A percentile compares a stretch with the other conserved stretches of the same genome.
These are phyloP conservation scores for Lignosus rhinocerotis DNA, from an alignment of 1,284 basidiomycete genomes.

Conservation along the genomic window DNA sequence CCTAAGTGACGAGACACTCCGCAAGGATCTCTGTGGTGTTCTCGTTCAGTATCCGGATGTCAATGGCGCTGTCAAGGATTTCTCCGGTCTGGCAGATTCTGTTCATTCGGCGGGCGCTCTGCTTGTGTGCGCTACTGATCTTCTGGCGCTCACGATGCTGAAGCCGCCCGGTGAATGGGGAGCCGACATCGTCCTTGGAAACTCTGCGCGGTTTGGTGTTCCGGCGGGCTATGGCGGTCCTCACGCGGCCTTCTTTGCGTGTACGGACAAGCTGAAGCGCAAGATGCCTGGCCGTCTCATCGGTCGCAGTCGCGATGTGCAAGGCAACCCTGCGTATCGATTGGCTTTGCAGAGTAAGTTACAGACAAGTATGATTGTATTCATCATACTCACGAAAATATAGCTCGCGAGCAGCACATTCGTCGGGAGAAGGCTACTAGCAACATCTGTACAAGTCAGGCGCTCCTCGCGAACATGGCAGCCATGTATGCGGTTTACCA, in stretches of 20 bases:
- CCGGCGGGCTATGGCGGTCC: slow-evolving; percentile 90
- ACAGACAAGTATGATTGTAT: background rate
- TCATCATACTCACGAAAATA: background rate
- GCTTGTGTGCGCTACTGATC: slow-evolving; percentile 87
- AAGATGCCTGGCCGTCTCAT: slow-evolving; percentile 97
- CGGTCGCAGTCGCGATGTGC: slow-evolving; percentile 84
- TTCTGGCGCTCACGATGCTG: slow-evolving; percentile 90
- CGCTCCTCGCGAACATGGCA: slow-evolving; percentile 94
- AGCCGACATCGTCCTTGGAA: slow-evolving; percentile 94
- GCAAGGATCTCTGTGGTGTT: slow-evolving; percentile 80
- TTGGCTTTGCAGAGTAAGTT: slow-evolving; percentile 88
- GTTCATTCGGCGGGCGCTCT: slow-evolving; percentile 81
- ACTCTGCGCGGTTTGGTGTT: slow-evolving; percentile 94
- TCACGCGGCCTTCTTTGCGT: slow-evolving; percentile 96
- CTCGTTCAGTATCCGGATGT: slow-evolving; percentile 94
- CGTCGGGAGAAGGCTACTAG: slow-evolving; percentile 94
- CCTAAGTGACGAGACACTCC: slow-evolving; percentile 52
- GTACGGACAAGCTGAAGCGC: slow-evolving; percentile 89
- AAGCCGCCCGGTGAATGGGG: slow-evolving; percentile 99
- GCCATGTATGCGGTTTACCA: slow-evolving; percentile 99
- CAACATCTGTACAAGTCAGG: slow-evolving; percentile 93
- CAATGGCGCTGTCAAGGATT: slow-evolving; percentile 84
- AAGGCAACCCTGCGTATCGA: slow-evolving; percentile 88
- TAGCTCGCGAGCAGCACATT: slow-evolving; percentile 95
- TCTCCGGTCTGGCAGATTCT: slow-evolving; percentile 62